Evolutionary conservation across 495 filamentous ascomycete species (phyloP).

Genomic region (Penicillium manginii): DNA sequence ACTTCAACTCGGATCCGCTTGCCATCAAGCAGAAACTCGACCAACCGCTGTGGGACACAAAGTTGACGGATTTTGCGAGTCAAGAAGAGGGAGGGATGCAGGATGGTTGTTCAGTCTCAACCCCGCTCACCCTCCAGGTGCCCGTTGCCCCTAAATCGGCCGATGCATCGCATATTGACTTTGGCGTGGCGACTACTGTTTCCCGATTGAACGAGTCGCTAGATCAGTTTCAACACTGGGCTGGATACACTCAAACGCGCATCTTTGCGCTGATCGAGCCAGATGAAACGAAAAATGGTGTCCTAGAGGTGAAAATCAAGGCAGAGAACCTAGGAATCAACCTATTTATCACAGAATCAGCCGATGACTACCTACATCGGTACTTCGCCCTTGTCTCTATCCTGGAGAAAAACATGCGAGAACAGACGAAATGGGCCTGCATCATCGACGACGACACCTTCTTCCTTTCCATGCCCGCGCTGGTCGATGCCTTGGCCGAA

Average conservation of each 20-base stretch:
- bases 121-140: constrained; percentile 40
- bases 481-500: constrained; percentile 48
- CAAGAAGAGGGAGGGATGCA: constrained; percentile 17
- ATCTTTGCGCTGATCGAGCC: constrained; percentile 60
- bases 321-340: constrained; percentile 52
- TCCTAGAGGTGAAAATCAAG: constrained; percentile 37
- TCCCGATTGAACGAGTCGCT: constrained; percentile 59
- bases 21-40: constrained; percentile 41
- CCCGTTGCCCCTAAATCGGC: constrained; percentile 33
- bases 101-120: constrained; percentile 40
- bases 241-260: constrained; percentile 55
- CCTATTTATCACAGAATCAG: constrained; percentile 53
- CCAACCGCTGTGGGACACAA: constrained; percentile 34
- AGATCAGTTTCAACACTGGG: constrained; percentile 63
- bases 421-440: constrained; percentile 59
- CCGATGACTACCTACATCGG: constrained; percentile 54
- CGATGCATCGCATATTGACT: constrained; percentile 59
- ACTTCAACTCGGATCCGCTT: constrained; percentile 30
- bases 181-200: constrained; percentile 64
- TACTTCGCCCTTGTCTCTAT: constrained; percentile 63
- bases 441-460: constrained; percentile 76
- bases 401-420: constrained; percentile 49
- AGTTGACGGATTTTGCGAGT: constrained; percentile 4
- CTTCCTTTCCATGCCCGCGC: constrained; percentile 54
- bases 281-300: constrained; percentile 33